Evolutionary conservation across 2,329 filamentous ascomycete genomes (phyloP).

Genomic region (Nigrospora sphaerica): DNA sequence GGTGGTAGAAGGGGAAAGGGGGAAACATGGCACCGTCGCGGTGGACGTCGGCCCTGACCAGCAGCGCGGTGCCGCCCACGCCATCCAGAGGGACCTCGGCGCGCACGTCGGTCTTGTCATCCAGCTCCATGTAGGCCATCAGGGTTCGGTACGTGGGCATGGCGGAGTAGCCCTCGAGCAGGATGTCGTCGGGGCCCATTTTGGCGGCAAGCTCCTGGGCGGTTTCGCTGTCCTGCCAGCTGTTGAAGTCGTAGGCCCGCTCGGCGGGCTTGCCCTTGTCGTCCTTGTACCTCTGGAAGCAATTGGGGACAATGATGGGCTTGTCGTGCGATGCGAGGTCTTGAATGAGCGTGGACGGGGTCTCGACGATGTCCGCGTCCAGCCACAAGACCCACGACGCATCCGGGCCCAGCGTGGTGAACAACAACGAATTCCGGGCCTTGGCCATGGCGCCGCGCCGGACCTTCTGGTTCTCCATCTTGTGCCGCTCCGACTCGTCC

Average conservation of each 20-base stretch:
- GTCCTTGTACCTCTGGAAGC: conserved; percentile 81
- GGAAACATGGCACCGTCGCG: conserved; percentile 98
- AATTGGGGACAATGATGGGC: conserved; percentile 90
- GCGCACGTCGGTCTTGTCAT: conserved; percentile 46
- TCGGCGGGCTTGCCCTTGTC: conserved; percentile 64
- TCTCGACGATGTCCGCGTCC: conserved; percentile 86
- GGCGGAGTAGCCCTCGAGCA: conserved; percentile 88
- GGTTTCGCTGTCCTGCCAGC: conserved; percentile 83
- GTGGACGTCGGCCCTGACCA: conserved; percentile 96
- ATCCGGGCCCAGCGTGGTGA: conserved; percentile 84
- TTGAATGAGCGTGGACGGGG: conserved; percentile 77
- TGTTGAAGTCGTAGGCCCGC: conserved; percentile 94
- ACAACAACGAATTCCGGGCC: conserved; percentile 88
- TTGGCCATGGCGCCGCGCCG: conserved; percentile 86
- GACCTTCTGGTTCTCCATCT: conserved; percentile 80
- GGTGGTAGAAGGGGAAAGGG: conserved; percentile 88
- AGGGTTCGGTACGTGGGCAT: conserved; percentile 87
- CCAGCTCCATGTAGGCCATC: conserved; percentile 73
- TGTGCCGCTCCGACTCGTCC: conserved; percentile 82
- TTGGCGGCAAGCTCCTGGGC: conserved; percentile 67
- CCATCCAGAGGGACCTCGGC: conserved; percentile 76
- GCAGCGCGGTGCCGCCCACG: conserved; percentile 83
- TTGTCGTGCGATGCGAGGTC: conserved; percentile 84
- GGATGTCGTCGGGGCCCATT: conserved; percentile 87
- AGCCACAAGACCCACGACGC: conserved; percentile 98